Evolutionary conservation across 495 filamentous ascomycete species (phyloP).

Genomic region (Penicillium lividum): DNA sequence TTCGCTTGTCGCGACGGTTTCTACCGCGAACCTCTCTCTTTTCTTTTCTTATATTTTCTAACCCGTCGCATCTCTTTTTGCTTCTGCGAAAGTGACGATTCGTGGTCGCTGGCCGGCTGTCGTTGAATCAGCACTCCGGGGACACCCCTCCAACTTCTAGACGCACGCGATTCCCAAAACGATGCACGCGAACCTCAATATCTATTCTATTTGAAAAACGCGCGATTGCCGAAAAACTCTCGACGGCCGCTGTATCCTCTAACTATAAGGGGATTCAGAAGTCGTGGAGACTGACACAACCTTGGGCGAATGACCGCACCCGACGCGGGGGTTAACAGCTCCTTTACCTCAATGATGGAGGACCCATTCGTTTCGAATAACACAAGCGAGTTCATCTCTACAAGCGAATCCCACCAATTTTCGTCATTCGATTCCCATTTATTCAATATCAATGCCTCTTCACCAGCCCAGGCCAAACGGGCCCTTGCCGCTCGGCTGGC

Average conservation of each 20-base stretch:
- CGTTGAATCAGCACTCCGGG: constrained; percentile 9
- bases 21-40: constrained; percentile 7
- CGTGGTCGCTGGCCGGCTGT: constrained; percentile 43
- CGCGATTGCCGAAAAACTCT: constrained; percentile 23
- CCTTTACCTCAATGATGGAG: constrained; percentile 44
- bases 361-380: constrained; percentile 57
- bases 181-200: constrained; percentile 36
- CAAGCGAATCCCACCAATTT: constrained; percentile 65
- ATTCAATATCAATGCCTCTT: constrained; percentile 73
- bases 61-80: constrained; percentile 13
- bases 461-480: constrained; percentile 82
- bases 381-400: constrained; percentile 32
- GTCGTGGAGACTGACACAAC: constrained; percentile 20
- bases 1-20: constrained; percentile 19
- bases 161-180: constrained; percentile 23
- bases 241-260: constrained; percentile 33
- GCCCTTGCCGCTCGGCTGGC: constrained; percentile 87
- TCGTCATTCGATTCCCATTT: constrained; percentile 77
- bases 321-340: constrained; percentile 19
- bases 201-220: constrained; percentile 16
- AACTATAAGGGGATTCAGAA: constrained; percentile 26
- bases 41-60: constrained; percentile 7
- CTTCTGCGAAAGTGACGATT: constrained; percentile 14
- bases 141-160: constrained; percentile 9
- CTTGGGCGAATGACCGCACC: constrained; percentile 23